Evolutionary conservation across 2,329 filamentous ascomycete species (phyloP), one percentile per base, ranked within the genome.

Genomic region (Chaetomium globosum): DNA sequence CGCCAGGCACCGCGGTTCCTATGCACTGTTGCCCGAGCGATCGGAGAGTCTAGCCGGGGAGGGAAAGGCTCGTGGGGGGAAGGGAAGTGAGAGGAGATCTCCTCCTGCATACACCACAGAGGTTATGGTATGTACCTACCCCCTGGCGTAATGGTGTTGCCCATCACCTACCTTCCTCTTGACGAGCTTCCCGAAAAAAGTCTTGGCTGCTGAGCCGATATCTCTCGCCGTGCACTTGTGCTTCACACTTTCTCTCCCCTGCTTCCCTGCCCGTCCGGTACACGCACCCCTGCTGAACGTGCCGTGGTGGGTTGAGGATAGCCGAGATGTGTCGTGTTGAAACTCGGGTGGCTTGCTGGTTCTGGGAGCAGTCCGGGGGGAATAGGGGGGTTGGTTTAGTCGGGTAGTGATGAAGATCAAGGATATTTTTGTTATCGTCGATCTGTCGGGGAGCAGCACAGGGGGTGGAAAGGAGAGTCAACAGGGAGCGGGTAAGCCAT

Each of bases 41-140:
- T 31, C 55, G 55, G 65, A 39, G 49, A 52, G 30, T 62, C 65
- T 67, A 65, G 55, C 59, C 63, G 16, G 48, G 59, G 31, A 59
- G 26, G 65, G 62, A 60, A 67, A 56, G 59, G 59, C 46, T 51
- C 31, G 57, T 65, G 63, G 63, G 55, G 63, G 48, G 7, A 26
- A 57, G 62, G 46, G 62, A 33, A 6, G 31, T 28, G 23, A 23
- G 13, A 7, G 39, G 16, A 19, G 16, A 5, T 43, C n/a, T 43
- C 4, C 39, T 43, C 39, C 39, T 43, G 33, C 33, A 36, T 36
- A 12, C 26, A 26, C 26, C 26, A 26, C 26, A 26, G 26, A 12
- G 33, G 8, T 36, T 10, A 36, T 36, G 31, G 31, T 31, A 36
- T 36, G 33, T 36, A 36, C 33, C 33, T 36, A 19, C 39, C 31